Evolutionary conservation across 495 filamentous ascomycete genomes (phyloP), one percentile per base, ranked within the genome.

Genomic region (Penicillium cataractarum): DNA sequence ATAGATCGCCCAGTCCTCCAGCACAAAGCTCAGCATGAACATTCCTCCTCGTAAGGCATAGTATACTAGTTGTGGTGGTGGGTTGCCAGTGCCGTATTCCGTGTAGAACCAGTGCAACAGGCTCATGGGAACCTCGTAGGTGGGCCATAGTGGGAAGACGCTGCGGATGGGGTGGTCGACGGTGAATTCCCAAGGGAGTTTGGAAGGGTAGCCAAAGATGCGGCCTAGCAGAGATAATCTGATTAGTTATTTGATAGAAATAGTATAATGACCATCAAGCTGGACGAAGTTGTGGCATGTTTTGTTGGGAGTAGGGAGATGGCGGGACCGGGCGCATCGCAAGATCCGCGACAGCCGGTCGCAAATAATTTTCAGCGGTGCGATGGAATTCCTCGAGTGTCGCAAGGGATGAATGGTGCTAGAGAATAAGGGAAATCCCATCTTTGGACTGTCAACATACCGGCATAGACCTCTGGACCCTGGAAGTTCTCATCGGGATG

Each of bases 401-500:
- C 42, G 19, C 57, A 29, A 50, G 33, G 13, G 19, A 15, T 8
- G 17, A 22, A 22, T 24, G 21, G 21, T 13, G 21, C 9, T 22
- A 2, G 42, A 21, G 1, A 24, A 46, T 46, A 4, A 21, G 19
- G 3, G 17, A n/a, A 10, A 46, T 2, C 7, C 24, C 4, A 3
- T 46, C 42, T 24, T 9, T 46, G 39, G 24, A 57, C 15, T 35
- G 9, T 56, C 4, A 51, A 81, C 90, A 72, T 87, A 97, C 94
- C 93, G 62, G 93, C 93, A 68, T 97, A 94, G 56, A 98, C 90
- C 80, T 99, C 95, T 10, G 94, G 95, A 21, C 95, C 95, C 72
- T 99, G 95, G 71, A 99, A 99, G 77, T 97, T 92, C 82, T 99
- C 95, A 78, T 99, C 95, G 3, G 95, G 95, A 75, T 99, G 95